Evolutionary conservation across 257 asterid species (phyloP).

Genomic region (Cordia subcordata): DNA sequence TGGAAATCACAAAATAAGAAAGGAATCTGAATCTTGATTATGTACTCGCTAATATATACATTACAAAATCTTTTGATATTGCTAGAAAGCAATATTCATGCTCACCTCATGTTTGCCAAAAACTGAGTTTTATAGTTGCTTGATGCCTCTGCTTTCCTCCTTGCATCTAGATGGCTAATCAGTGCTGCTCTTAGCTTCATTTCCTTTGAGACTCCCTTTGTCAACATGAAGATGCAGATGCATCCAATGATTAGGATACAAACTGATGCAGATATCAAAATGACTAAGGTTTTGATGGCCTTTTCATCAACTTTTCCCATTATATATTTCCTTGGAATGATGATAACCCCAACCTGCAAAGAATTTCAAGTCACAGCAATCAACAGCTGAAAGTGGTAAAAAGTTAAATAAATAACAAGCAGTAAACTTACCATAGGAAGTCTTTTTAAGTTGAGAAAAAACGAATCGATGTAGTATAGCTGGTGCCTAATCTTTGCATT

Average conservation of each 20-base stretch:
- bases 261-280: conserved; percentile 74
- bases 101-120: conserved; percentile 92
- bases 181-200: conserved; percentile 83
- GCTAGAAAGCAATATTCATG: not conserved
- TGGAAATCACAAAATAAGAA: too few relatives aligned
- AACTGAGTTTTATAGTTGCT: conserved; percentile 91
- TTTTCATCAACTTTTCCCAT: conserved; percentile 91
- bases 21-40: too few relatives aligned
- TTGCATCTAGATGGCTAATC: conserved; percentile 78
- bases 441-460: conserved; percentile 81
- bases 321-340: conserved; percentile 81
- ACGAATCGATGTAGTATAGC: conserved; percentile 73
- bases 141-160: conserved; percentile 93
- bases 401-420: not conserved
- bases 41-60: too few relatives aligned
- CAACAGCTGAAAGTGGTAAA: not conserved
- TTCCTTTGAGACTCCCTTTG: conserved; percentile 91
- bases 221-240: conserved; percentile 68
- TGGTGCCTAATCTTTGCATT: conserved; percentile 62
- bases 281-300: conserved; percentile 62
- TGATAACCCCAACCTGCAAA: conserved; percentile 81
- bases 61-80: too few relatives aligned
- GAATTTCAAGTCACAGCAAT: conserved; percentile 1
- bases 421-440: conserved; percentile 77
- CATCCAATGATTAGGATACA: conserved; percentile 82